A percentile compares a stretch with the other conserved stretches of the same genome.
Evolutionary conservation across 306 rosid genomes (phyloP).

Genomic region (Mucuna pruriens): DNA sequence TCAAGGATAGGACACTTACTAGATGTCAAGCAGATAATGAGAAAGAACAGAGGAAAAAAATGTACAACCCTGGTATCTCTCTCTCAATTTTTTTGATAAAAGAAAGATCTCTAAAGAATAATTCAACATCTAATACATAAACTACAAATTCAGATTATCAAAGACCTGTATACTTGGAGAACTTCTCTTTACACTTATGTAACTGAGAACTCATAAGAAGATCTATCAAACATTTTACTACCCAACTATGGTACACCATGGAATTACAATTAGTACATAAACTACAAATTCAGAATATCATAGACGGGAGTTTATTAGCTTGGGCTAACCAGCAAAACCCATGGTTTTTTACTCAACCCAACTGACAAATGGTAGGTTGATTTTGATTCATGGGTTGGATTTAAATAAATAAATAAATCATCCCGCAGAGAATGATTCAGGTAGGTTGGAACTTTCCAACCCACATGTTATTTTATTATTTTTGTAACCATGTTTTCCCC

Average conservation of each 20-base stretch:
- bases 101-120: background rate
- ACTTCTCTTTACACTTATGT: background rate
- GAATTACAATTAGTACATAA: background rate
- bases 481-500: background rate
- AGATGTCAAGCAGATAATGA: constrained; percentile 1
- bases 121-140: background rate
- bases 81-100: background rate
- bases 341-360: background rate
- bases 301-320: background rate
- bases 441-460: background rate
- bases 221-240: background rate
- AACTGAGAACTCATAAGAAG: background rate
- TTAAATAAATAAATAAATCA: background rate
- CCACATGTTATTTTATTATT: background rate
- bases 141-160: background rate
- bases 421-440: background rate
- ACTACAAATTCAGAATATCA: background rate
- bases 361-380: background rate
- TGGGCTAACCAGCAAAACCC: background rate
- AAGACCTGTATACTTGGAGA: background rate
- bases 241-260: background rate
- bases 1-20: background rate
- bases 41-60: background rate
- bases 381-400: background rate
- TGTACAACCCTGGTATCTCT: background rate